phyloP scores from a whole-genome alignment of 1,284 basidiomycete genomes.

The Calocybe gambosa region DNA sequence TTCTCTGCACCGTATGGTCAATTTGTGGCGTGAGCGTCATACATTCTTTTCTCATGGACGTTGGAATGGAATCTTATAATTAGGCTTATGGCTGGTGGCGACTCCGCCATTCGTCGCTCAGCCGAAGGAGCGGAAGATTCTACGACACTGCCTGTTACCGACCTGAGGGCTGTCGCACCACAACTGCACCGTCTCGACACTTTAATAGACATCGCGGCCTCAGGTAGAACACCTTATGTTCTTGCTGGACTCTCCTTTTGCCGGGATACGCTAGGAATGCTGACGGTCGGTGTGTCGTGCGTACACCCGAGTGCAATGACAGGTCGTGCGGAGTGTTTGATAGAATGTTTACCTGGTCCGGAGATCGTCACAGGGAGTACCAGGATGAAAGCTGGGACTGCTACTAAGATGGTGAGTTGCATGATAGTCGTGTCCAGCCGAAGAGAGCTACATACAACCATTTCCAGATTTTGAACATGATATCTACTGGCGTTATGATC shows the following conservation, averaged over 20 bases:
- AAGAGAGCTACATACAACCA: background rate
- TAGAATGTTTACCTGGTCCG: slow-evolving; percentile 25
- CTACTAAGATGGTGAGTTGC: slow-evolving; percentile 25
- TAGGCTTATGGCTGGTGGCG: slow-evolving; percentile 26
- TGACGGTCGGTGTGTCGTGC: slow-evolving; percentile 25
- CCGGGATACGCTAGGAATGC: slow-evolving; percentile 17
- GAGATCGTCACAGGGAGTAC: slow-evolving; percentile 26
- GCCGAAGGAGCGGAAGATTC: slow-evolving; percentile 27
- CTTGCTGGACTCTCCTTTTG: slow-evolving; percentile 23
- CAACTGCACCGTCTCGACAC: slow-evolving; percentile 21
- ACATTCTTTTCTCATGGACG: slow-evolving; percentile 11
- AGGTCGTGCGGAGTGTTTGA: slow-evolving; percentile 20
- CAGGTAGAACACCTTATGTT: slow-evolving; percentile 29
- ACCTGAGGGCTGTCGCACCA: slow-evolving; percentile 15
- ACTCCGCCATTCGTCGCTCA: slow-evolving; percentile 22
- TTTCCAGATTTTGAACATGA: slow-evolving; percentile 29
- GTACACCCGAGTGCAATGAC: slow-evolving; percentile 23
- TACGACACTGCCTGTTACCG: slow-evolving; percentile 16
- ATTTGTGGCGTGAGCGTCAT: slow-evolving; percentile 18
- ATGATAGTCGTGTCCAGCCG: background rate
- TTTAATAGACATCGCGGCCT: slow-evolving; percentile 26
- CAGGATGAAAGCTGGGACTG: slow-evolving; percentile 27
- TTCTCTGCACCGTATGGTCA: slow-evolving; percentile 19
- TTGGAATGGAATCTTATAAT: slow-evolving; percentile 12
- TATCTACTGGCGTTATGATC: slow-evolving; percentile 27